Conservation (phyloP, 139 green algal species). For the Asterochloris sp. region DNA sequence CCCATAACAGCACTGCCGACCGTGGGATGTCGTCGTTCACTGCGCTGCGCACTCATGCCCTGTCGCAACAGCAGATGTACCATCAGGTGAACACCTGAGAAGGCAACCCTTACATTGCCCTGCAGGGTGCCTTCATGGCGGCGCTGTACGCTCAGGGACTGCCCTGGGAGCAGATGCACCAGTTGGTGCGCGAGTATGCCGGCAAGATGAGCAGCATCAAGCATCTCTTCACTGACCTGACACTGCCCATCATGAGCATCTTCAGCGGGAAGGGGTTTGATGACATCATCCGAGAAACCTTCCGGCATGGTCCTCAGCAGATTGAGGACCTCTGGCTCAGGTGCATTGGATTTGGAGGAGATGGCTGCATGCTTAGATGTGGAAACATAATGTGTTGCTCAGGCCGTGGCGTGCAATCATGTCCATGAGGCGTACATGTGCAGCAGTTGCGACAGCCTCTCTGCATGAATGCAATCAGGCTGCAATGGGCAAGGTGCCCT, state of each 20-base stretch:
- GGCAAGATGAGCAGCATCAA: slow-evolving; percentile 51
- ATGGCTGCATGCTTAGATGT: too few species aligned
- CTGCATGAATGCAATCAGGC: too few species aligned
- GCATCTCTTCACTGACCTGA: slow-evolving; percentile 71
- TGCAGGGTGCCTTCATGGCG: slow-evolving; percentile 73
- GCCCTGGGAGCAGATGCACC: slow-evolving; percentile 44
- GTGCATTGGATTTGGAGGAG: neutral
- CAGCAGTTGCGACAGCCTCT: too few species aligned
- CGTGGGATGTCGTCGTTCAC: too few species aligned
- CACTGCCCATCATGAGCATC: slow-evolving; percentile 66
- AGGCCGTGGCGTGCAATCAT: neutral
- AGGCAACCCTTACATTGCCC: neutral
- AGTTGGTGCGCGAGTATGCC: slow-evolving; percentile 49
- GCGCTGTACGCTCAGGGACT: slow-evolving; percentile 66
- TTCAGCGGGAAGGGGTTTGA: slow-evolving; percentile 68
- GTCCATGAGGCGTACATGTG: too few species aligned
- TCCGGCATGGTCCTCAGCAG: slow-evolving; percentile 27
- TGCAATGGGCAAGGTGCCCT: too few species aligned
- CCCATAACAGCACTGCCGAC: too few species aligned
- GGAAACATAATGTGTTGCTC: too few species aligned
- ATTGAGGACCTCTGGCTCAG: slow-evolving; percentile 84
- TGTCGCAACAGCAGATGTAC: too few species aligned
- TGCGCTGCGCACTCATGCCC: too few species aligned
- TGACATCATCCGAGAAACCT: slow-evolving; percentile 32
- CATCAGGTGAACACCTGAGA: neutral